Percentiles rank a stretch among this genome's conserved stretches.
Conservation (phyloP, 306 rosid species). For the Alnus rubra region DNA sequence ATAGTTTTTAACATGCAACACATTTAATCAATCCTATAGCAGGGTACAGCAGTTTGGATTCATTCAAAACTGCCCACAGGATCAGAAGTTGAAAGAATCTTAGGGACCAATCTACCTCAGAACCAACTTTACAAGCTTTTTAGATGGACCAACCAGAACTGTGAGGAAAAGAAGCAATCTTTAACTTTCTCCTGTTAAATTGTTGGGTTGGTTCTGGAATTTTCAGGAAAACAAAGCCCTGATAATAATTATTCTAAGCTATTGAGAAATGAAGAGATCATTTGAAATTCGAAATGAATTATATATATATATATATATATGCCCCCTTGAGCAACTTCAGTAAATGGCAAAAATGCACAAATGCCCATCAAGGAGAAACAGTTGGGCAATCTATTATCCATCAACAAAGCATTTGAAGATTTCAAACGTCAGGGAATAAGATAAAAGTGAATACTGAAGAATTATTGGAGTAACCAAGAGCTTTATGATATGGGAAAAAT, state of each 20-base stretch:
- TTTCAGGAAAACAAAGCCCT: background rate
- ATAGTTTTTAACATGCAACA: conserved; percentile 5
- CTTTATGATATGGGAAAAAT: conserved; percentile 27
- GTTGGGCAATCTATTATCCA: background rate
- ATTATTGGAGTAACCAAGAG: conserved; percentile 10
- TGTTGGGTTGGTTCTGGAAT: background rate
- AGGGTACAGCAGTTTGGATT: conserved; percentile 2
- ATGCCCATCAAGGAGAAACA: background rate
- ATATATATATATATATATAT: no score
- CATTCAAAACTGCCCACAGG: background rate
- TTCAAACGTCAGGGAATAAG: background rate
- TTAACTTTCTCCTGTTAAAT: background rate
- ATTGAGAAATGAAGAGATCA: background rate
- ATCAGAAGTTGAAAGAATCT: background rate
- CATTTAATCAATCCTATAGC: background rate
- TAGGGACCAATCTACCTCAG: background rate
- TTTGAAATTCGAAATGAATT: background rate
- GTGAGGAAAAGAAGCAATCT: background rate
- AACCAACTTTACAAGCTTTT: no score
- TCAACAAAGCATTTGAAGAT: no score
- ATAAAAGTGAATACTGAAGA: background rate
- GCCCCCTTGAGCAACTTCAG: no score
- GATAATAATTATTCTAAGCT: no score
- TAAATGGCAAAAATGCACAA: background rate
- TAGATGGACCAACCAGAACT: background rate